Evolutionary conservation across 2,329 filamentous ascomycete genomes (phyloP).

Genomic region (Chlorencoelia australis): DNA sequence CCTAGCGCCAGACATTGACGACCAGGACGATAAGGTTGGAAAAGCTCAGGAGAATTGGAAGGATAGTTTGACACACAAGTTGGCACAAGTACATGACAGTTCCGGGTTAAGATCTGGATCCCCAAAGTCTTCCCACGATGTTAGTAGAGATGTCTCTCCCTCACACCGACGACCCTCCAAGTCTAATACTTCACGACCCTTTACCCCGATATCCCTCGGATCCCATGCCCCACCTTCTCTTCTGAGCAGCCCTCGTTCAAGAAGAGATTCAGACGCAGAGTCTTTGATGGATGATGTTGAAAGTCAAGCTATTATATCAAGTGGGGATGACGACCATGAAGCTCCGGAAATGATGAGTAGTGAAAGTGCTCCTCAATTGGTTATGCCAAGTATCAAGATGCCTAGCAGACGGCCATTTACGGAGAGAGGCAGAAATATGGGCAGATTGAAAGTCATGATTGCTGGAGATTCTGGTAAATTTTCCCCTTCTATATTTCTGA

Average conservation of each 20-base stretch:
- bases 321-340: slow-evolving; percentile 31
- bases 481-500: background rate
- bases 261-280: slow-evolving; percentile 39
- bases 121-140: slow-evolving; percentile 25
- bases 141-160: slow-evolving; percentile 27
- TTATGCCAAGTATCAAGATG: slow-evolving; percentile 95
- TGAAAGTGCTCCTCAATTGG: slow-evolving; percentile 62
- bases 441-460: slow-evolving; percentile 80
- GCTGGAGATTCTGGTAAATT: slow-evolving; percentile 63
- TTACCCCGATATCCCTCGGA: slow-evolving; percentile 35
- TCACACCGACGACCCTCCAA: slow-evolving; percentile 24
- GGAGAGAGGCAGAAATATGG: slow-evolving; percentile 70
- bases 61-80: slow-evolving; percentile 16
- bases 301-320: slow-evolving; percentile 28
- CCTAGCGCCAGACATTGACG: slow-evolving; percentile 20
- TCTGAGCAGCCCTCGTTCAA: slow-evolving; percentile 42
- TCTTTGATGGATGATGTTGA: slow-evolving; percentile 37
- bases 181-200: slow-evolving; percentile 32
- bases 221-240: slow-evolving; percentile 33
- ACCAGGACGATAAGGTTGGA: slow-evolving; percentile 18
- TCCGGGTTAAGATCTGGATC: slow-evolving; percentile 21
- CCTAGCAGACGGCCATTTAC: slow-evolving; percentile 85
- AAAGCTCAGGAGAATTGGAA: slow-evolving; percentile 23
- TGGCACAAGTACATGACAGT: slow-evolving; percentile 18
- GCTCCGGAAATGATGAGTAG: slow-evolving; percentile 37